Conservation (phyloP, 2,329 filamentous ascomycete genomes). For the Zymoseptoria tritici region DNA sequence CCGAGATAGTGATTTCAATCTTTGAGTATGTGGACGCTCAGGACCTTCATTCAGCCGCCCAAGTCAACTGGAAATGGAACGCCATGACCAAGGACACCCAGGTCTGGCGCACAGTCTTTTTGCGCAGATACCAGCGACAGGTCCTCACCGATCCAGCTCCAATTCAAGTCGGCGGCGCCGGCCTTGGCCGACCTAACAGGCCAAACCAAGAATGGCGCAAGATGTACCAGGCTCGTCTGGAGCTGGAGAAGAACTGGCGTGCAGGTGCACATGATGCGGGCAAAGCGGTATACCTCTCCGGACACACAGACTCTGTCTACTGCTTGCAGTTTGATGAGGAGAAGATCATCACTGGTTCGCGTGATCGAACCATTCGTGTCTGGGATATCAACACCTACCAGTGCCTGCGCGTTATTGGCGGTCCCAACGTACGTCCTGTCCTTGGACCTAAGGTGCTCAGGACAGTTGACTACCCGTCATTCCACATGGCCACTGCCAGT, state of each 20-base stretch:
- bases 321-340: constrained; percentile 96
- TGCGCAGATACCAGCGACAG: constrained; percentile 45
- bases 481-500: constrained; percentile 33
- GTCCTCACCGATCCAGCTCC: constrained; percentile 40
- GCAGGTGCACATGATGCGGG: constrained; percentile 59
- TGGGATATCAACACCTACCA: constrained; percentile 90
- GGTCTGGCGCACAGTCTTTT: constrained; percentile 58
- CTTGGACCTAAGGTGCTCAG: constrained; percentile 37
- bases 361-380: constrained; percentile 89
- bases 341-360: constrained; percentile 94
- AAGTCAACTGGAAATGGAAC: constrained; percentile 52
- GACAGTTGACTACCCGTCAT: constrained; percentile 36
- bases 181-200: constrained; percentile 40
- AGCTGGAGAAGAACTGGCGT: constrained; percentile 69
- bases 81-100: constrained; percentile 48
- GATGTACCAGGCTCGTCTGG: constrained; percentile 70
- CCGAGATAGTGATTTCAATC: constrained; percentile 52
- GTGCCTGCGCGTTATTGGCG: constrained; percentile 78
- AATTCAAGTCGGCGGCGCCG: constrained; percentile 43
- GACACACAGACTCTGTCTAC: constrained; percentile 93
- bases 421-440: constrained; percentile 54
- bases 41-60: constrained; percentile 48
- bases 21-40: constrained; percentile 53
- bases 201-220: constrained; percentile 75
- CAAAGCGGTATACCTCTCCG: constrained; percentile 79